Evolutionary conservation across 495 filamentous ascomycete genomes (phyloP).

Genomic region (Aspergillus leporis): DNA sequence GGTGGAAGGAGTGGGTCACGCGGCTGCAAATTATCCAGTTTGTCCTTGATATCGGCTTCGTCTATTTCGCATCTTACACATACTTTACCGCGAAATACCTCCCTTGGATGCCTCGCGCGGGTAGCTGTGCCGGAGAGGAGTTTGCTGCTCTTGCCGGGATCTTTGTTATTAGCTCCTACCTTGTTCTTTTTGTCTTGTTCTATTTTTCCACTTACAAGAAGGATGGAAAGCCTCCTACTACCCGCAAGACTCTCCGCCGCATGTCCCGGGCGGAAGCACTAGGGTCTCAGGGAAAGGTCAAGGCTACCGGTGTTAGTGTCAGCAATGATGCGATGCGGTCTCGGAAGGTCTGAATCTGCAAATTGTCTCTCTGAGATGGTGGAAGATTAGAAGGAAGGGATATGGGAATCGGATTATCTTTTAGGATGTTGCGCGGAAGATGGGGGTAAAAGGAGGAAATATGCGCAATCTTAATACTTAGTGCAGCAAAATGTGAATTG

Average conservation of each 20-base stretch:
- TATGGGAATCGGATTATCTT: too few relatives aligned
- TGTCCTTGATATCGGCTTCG: slow-evolving; percentile 66
- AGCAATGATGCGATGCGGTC: background rate
- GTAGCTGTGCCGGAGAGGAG: slow-evolving; percentile 89
- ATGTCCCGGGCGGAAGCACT: background rate
- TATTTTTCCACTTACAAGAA: background rate
- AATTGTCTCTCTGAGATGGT: too few relatives aligned
- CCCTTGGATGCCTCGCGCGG: slow-evolving; percentile 72
- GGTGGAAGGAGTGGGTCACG: slow-evolving; percentile 60
- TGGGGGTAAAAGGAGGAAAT: too few relatives aligned
- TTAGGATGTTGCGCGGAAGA: too few relatives aligned
- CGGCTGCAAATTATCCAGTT: slow-evolving; percentile 56
- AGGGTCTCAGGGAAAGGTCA: background rate
- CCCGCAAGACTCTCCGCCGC: background rate
- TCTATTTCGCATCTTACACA: slow-evolving; percentile 91
- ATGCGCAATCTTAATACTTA: too few relatives aligned
- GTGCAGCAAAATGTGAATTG: too few relatives aligned
- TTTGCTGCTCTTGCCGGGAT: slow-evolving; percentile 92
- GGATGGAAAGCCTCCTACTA: background rate
- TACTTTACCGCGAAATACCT: slow-evolving; percentile 93
- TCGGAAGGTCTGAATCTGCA: background rate
- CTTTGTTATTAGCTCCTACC: slow-evolving; percentile 84
- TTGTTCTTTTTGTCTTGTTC: slow-evolving; percentile 69
- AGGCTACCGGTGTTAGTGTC: background rate
- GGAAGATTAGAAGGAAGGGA: too few relatives aligned